These are phyloP conservation scores for Venturia effusa DNA, from an alignment of 2,329 filamentous ascomycete species.

Conservation along the genomic window DNA sequence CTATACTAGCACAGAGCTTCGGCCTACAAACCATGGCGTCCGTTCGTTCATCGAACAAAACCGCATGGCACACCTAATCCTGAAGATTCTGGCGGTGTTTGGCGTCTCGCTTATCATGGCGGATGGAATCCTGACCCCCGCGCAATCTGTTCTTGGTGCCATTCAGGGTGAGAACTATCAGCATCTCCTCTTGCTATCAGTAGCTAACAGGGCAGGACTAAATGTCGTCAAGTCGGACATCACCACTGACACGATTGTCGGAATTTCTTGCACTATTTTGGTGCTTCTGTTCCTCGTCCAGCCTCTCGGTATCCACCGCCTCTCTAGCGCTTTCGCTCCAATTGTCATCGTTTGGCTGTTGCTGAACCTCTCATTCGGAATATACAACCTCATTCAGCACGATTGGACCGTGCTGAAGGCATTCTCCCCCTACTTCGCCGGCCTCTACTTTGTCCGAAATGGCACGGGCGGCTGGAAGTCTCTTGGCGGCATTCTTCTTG, in stretches of 20 bases:
- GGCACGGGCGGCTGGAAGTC: constrained; percentile 46
- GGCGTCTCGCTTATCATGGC: constrained; percentile 59
- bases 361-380: constrained; percentile 51
- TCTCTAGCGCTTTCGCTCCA: constrained; percentile 52
- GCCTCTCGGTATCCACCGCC: constrained; percentile 51
- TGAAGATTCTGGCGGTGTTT: constrained; percentile 54
- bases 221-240: constrained; percentile 49
- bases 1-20: constrained; percentile 45
- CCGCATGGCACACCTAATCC: constrained; percentile 36
- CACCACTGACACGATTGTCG: constrained; percentile 46
- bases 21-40: constrained; percentile 39
- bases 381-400: constrained; percentile 43
- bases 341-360: constrained; percentile 57
- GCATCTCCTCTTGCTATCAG: constrained; percentile 9
- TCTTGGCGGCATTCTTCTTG: constrained; percentile 60
- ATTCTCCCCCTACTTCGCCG: constrained; percentile 46
- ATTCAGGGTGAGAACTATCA: constrained; percentile 42
- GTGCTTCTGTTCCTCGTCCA: constrained; percentile 54
- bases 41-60: constrained; percentile 49
- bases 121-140: constrained; percentile 57
- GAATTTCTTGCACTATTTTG: constrained; percentile 53
- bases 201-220: constrained; percentile 20
- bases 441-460: constrained; percentile 49
- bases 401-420: constrained; percentile 41
- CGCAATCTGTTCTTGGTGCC: constrained; percentile 57